Evolutionary conservation across 495 filamentous ascomycete genomes (phyloP).

Genomic region (Podospora australis): DNA sequence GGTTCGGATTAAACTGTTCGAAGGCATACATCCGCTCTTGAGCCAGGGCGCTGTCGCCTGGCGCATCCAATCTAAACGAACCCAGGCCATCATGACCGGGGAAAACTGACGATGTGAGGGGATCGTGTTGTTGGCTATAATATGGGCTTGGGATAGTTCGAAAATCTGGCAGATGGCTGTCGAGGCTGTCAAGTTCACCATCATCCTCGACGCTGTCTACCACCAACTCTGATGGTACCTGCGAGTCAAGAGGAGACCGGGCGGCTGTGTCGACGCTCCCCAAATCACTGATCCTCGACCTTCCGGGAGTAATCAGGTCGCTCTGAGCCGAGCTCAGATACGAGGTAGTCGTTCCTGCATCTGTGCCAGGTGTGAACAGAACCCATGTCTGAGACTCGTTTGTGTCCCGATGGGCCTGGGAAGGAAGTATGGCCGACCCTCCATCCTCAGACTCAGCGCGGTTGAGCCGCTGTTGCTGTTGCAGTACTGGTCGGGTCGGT

Average conservation of each 20-base stretch:
- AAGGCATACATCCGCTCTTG: slow-evolving; percentile 83
- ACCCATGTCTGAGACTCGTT: slow-evolving; percentile 91
- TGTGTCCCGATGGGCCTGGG: slow-evolving; percentile 30
- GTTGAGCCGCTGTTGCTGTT: slow-evolving; percentile 43
- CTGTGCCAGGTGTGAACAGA: slow-evolving; percentile 74
- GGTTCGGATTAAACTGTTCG: slow-evolving; percentile 70
- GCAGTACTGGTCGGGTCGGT: slow-evolving; percentile 53
- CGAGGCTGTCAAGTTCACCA: slow-evolving; percentile 81
- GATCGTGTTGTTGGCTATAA: slow-evolving; percentile 21
- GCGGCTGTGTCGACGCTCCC: slow-evolving; percentile 69
- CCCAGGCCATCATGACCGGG: slow-evolving; percentile 90
- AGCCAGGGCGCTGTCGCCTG: slow-evolving; percentile 38
- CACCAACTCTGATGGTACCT: slow-evolving; percentile 36
- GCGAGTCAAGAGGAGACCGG: slow-evolving; percentile 38
- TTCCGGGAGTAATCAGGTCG: slow-evolving; percentile 63
- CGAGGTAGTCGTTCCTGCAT: slow-evolving; percentile 56
- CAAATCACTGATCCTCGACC: slow-evolving; percentile 75
- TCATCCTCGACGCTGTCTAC: slow-evolving; percentile 59
- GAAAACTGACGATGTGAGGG: slow-evolving; percentile 52
- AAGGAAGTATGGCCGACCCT: slow-evolving; percentile 37
- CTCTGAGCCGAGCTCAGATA: slow-evolving; percentile 66
- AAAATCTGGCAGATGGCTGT: slow-evolving; percentile 84
- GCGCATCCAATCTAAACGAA: slow-evolving; percentile 54
- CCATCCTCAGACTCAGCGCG: slow-evolving; percentile 36
- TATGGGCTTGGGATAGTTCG: slow-evolving; percentile 55